Evolutionary conservation across 177 flowering plant species (phyloP), one percentile per base, ranked within the genome.

Genomic region (Telopea speciosissima): DNA sequence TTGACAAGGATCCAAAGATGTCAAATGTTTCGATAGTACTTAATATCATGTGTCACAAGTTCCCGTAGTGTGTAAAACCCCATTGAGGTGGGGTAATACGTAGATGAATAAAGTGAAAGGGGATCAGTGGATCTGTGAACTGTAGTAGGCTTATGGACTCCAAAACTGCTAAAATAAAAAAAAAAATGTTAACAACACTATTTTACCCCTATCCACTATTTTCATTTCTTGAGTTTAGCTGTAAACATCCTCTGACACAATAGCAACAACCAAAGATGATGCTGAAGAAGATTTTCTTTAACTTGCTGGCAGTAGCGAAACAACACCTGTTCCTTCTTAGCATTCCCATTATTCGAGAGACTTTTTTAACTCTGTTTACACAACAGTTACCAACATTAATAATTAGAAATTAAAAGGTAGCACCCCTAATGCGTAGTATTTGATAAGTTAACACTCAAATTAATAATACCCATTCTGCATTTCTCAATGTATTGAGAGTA

Each of bases 401-500:
- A 40, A 40, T 40, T 5, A 40, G 44, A 40, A 40, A 40, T 40
- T 40, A 10, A 40, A 40, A 5, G 44, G 10, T 10, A 40, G n/a
- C n/a, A 40, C 44, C 10, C 7, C 10, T 40, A 40, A 5, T n/a
- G n/a, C 44, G 10, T 24, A 2, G 36, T 31, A 54, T 56, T 17
- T 25, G 22, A 24, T 33, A 13, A 12, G 9, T n/a, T 19, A 3
- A 36, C 60, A 25, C 22, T 25, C 24, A 31, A 12, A 60, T 11
- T 58, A 52, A 16, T 12, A 11, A 45, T 77, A 89, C 93, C 93
- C 73, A 71, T n/a, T 89, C 93, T 42, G 93, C 93, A 80, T 89
- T 88, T 87, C 93, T 85, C 78, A 89, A 79, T 8, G 93, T 89
- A 73, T 89, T 89, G 59, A 89, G 86, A 4, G 93, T 89, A 49